Evolutionary conservation across 225 moss, liverwort and hornwort species (phyloP), one percentile per base, ranked within the genome.

Genomic region (Polytrichum formosum): DNA sequence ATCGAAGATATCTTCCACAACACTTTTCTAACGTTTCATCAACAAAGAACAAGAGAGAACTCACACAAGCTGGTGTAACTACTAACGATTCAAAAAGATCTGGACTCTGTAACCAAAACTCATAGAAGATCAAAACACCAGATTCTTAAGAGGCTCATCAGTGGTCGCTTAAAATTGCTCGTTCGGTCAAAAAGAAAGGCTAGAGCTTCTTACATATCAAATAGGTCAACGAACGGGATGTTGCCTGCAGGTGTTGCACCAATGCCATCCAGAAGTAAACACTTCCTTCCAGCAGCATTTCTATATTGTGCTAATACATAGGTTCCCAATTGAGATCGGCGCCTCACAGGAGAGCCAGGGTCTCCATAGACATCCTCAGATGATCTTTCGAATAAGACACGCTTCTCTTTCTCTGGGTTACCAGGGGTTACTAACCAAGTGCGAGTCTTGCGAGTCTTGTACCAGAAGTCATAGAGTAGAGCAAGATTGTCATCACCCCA

Each of bases 281-380:
- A 85, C 67, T 75, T 92, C 65, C 81, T 91, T 71, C 97, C 97
- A 74, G 55, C 71, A 26, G 72, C 59, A 67, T 83, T 83, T 70
- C 81, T 87, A 18, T 88, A 78, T 60, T 87, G 84, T 70, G 91
- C 94, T 72, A 98, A 81, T 18, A 98, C 94, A 74, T 82, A 85
- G 25, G 92, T 98, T 76, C 94, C 97, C 58, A 83, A 67, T 61
- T 76, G 65, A 53, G 94, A 86, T 54, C 74, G 79, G 30, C 97
- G 94, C 72, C 78, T 76, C 77, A 92, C 76, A 28, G 97, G 97
- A 64, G 92, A 91, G 55, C 97, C 97, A 71, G 97, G 94, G 80
- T 98, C 91, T 64, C 86, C 83, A 78, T 98, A 98, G 16, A 90
- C 94, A 79, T 98, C 97, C 81, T 98, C 97, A 63, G 94, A 87